A percentile compares a stretch with the other conserved stretches of the same genome.
phyloP scores from a whole-genome alignment of 495 filamentous ascomycete genomes.

The Lasiosphaeriaceae sp. region DNA sequence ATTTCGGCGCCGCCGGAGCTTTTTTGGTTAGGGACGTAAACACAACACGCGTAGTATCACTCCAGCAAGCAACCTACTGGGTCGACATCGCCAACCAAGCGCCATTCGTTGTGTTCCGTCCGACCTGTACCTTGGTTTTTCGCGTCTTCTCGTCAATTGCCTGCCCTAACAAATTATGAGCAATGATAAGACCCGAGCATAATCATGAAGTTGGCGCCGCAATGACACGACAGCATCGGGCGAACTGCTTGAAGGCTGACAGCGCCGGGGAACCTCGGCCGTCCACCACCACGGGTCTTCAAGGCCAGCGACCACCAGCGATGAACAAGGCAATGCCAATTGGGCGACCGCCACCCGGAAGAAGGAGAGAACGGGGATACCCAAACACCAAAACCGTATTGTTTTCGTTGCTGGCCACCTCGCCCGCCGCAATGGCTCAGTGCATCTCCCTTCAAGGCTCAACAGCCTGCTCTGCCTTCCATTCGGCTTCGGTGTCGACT shows the following conservation, averaged over 20 bases:
- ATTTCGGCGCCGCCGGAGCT: constrained; percentile 7
- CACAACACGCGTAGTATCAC: constrained; percentile 16
- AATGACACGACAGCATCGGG: constrained; percentile 13
- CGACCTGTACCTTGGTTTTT: background rate
- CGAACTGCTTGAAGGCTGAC: background rate
- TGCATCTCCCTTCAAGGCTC: constrained; percentile 83
- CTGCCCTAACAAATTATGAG: constrained; percentile 14
- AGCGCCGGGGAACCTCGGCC: background rate
- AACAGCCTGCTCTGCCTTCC: constrained; percentile 79
- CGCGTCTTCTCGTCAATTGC: background rate
- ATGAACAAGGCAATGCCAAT: constrained; percentile 10
- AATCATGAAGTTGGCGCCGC: constrained; percentile 18
- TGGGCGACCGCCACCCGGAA: constrained; percentile 2
- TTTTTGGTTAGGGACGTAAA: constrained; percentile 29
- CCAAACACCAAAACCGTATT: constrained; percentile 10
- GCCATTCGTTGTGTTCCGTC: background rate
- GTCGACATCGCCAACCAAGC: background rate
- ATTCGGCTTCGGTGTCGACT: constrained; percentile 75
- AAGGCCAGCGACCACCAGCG: background rate
- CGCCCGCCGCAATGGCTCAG: constrained; percentile 27
- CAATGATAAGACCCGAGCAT: constrained; percentile 18
- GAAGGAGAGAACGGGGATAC: constrained; percentile 6
- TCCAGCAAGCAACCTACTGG: constrained; percentile 15
- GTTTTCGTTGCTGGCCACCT: constrained; percentile 18
- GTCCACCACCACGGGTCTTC: background rate